Percentiles rank a stretch among this genome's conserved stretches.
Evolutionary conservation across 306 rosid genomes (phyloP).

Genomic region (Prunus armeniaca): DNA sequence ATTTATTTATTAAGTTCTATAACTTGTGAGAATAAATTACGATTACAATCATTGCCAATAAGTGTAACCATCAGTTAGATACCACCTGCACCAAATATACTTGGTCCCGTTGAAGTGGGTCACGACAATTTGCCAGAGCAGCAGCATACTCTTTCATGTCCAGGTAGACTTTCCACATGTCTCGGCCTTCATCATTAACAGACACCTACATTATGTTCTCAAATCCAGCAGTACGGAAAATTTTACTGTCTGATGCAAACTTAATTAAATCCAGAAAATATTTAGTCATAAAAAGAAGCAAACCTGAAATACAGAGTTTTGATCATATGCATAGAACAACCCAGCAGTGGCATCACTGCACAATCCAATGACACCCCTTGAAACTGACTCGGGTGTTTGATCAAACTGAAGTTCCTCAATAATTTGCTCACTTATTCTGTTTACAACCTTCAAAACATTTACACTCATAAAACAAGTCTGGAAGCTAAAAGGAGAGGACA

Average conservation of each 20-base stretch:
- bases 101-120: slow-evolving; percentile 93
- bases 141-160: slow-evolving; percentile 95
- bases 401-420: slow-evolving; percentile 97
- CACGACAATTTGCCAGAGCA: slow-evolving; percentile 87
- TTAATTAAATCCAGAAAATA: slow-evolving; percentile 24
- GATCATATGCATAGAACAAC: slow-evolving; percentile 90
- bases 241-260: slow-evolving; percentile 8
- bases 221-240: slow-evolving; percentile 25
- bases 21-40: neutral
- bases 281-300: slow-evolving; percentile 26
- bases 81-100: slow-evolving; percentile 82
- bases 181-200: slow-evolving; percentile 89
- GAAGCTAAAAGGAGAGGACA: slow-evolving; percentile 7
- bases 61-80: slow-evolving; percentile 8
- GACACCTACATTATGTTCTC: slow-evolving; percentile 64
- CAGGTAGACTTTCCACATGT: slow-evolving; percentile 97
- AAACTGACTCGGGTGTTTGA: slow-evolving; percentile 72
- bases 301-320: slow-evolving; percentile 94
- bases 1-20: neutral
- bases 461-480: slow-evolving; percentile 25
- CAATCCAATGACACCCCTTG: slow-evolving; percentile 88
- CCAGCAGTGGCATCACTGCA: slow-evolving; percentile 99
- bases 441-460: slow-evolving; percentile 65
- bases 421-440: slow-evolving; percentile 89
- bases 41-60: neutral